phyloP scores from a whole-genome alignment of 1,139 yeast species.

The Pichia sp. region DNA sequence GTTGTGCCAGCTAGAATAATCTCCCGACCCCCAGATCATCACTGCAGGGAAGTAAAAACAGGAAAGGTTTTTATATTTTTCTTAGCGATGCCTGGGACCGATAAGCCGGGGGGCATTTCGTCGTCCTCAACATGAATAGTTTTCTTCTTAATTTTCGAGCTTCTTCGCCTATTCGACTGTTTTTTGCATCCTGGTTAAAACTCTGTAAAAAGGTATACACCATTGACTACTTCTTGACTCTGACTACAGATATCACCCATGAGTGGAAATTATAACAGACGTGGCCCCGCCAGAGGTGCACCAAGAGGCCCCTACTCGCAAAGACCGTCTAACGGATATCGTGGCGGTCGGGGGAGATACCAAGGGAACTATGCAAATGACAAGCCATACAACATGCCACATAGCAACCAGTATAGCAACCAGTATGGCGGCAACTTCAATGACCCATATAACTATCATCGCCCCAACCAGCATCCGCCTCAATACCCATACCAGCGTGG shows the following conservation, averaged over 20 bases:
- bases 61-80: background rate
- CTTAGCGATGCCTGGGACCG: too few relatives aligned
- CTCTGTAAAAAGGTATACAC: too few relatives aligned
- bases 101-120: background rate
- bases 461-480: background rate
- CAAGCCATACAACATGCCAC: background rate
- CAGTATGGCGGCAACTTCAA: background rate
- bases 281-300: background rate
- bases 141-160: background rate
- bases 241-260: background rate
- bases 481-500: background rate
- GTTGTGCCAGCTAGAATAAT: background rate
- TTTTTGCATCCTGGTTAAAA: too few relatives aligned
- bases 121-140: background rate
- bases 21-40: background rate
- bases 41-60: background rate
- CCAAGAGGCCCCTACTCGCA: background rate
- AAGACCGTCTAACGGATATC: background rate
- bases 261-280: conserved; percentile 7
- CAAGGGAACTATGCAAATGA: background rate
- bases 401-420: background rate
- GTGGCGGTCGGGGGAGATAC: background rate
- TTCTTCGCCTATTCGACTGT: background rate
- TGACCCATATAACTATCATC: background rate
- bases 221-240: too few relatives aligned